Conservation (phyloP, 768 basidiomycete species). For the Amanita molliuscula region DNA sequence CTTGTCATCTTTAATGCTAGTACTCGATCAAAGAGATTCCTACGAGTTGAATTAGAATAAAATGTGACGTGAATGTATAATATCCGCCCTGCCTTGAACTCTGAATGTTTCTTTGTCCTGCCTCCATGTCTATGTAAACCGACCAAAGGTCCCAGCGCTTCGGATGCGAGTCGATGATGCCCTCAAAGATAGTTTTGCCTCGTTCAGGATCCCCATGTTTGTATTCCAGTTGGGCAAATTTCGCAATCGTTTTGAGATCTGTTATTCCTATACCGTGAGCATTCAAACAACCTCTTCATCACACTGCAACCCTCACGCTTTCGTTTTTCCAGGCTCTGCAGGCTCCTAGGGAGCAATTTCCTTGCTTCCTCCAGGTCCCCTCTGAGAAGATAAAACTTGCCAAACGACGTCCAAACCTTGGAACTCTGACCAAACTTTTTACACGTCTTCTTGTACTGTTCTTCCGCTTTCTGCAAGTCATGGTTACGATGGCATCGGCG, state of each 20-base stretch:
- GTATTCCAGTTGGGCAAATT: constrained; percentile 93
- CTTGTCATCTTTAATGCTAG: constrained; percentile 82
- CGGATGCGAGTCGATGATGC: constrained; percentile 90
- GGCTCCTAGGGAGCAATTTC: constrained; percentile 72
- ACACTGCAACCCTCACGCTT: constrained; percentile 66
- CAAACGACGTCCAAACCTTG: constrained; percentile 88
- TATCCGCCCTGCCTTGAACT: constrained; percentile 49
- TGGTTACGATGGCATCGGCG: neutral
- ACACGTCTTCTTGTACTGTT: constrained; percentile 75
- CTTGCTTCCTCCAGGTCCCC: constrained; percentile 74
- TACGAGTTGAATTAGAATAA: constrained; percentile 17
- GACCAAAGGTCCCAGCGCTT: constrained; percentile 96
- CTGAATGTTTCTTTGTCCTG: constrained; percentile 67
- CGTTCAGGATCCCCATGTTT: constrained; percentile 90
- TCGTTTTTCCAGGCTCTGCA: constrained; percentile 87
- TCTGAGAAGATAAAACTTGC: constrained; percentile 68
- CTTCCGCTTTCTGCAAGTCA: constrained; percentile 71
- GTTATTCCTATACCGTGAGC: neutral
- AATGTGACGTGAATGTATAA: neutral
- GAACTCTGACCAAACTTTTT: constrained; percentile 94
- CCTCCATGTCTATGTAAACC: constrained; percentile 96
- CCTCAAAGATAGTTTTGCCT: constrained; percentile 93
- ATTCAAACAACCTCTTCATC: neutral
- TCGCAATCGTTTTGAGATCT: constrained; percentile 95
- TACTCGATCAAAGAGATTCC: constrained; percentile 82